Base-by-base conservation (phyloP, 2,329 filamentous ascomycete species). In the Phaeoacremonium minimum region DNA sequence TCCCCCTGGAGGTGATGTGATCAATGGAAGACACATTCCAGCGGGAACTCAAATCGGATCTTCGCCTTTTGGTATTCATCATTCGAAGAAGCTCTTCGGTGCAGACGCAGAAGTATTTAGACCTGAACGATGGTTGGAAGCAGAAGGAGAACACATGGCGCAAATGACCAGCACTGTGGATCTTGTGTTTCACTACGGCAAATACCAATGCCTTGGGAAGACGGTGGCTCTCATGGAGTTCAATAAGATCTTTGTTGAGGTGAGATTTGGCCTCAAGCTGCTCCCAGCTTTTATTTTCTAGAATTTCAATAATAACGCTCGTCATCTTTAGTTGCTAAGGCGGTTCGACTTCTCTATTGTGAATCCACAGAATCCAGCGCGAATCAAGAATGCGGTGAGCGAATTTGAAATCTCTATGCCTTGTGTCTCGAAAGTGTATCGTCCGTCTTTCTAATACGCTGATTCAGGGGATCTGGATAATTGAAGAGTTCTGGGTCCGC, bases 91-190 rank as follows among this genome's bases (percentile, higher is more conserved):
- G 11, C 45, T 57, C 13, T 60, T 52, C 37, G 62, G 65, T 2
- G 37, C 40, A 4, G 62, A 69, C 41, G 58, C 60, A 2, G 51
- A 58, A 13, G 36, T 56, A 2, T 75, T 61, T 44, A 52, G 60
- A 8, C 68, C 69, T 1, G 66, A 68, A 32, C 51, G 68, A 15
- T 71, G 67, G 64, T 37, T 70, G 14, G 51, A 64, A 39, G 51
- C 46, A 9, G 22, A 26, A 6, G 43, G 36, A 2, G 53, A 52
- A 1, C 46, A 53, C 22, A 45, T 57, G 33, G 49, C 43, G n/a
- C 42, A 45, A 11, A 63, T 61, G 48, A 47, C 55, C 20, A 45
- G 45, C 12, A 59, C 53, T 1, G 42, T 60, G n/a, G 64, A 66
- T 28, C 41, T 62, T 15, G 49, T 63, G 4, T 69, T 68, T 46